Conservation (phyloP, 768 basidiomycete genomes). For the Lactifluus hygrophoroides region DNA sequence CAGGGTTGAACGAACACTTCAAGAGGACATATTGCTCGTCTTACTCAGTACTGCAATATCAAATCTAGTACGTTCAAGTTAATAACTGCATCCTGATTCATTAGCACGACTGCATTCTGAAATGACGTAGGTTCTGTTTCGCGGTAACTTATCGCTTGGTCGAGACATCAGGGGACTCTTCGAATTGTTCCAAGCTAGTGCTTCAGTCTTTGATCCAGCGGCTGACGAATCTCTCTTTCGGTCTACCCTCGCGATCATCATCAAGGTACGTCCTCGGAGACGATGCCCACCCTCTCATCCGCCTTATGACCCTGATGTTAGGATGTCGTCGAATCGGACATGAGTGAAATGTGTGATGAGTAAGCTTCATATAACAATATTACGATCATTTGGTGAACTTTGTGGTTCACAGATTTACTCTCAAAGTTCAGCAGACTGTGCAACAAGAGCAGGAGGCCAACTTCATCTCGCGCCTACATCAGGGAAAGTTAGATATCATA, state of each 20-base stretch:
- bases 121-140: no score
- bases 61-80: no score
- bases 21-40: no score
- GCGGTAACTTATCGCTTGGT: no score
- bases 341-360: conserved; percentile 48
- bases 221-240: conserved; percentile 36
- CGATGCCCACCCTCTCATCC: background rate
- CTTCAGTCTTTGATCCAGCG: background rate
- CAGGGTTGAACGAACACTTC: no score
- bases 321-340: conserved; percentile 58
- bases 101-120: no score
- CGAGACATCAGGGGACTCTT: no score
- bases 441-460: conserved; percentile 50
- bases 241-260: conserved; percentile 50
- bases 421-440: conserved; percentile 32
- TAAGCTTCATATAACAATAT: conserved; percentile 25
- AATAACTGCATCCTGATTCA: no score
- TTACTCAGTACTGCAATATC: no score
- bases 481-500: conserved; percentile 18
- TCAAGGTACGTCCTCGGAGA: conserved; percentile 37
- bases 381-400: background rate
- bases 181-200: no score
- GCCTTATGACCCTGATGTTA: conserved; percentile 20
- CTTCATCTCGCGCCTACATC: conserved; percentile 54
- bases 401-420: conserved; percentile 17